Base-by-base conservation (phyloP, 2,329 filamentous ascomycete species). In the Geosmithia morbida region DNA sequence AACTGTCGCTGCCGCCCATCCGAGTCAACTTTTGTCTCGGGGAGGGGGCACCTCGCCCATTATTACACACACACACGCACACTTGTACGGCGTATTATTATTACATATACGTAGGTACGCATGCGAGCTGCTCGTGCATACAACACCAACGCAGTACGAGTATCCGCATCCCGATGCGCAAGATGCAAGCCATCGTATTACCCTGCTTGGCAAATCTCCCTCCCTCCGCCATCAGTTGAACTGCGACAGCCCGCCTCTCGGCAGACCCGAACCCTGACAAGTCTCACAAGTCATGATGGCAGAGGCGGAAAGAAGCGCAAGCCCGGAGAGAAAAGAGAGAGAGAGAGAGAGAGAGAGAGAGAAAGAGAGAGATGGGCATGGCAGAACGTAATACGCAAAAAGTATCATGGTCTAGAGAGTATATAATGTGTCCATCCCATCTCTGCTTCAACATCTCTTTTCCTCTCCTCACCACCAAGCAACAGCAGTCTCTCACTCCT, bases 381-480 rank as follows among this genome's bases (percentile, higher is more conserved):
- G 11, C 22, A 26, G 11, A 11, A 37, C 37, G 30, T 22, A 19
- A 45, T 45, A 7, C 19, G 7, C 19, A 29, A 2, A 26, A 16
- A n/a, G 26, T 18, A n/a, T 30, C 19, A 43, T 26, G n/a, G 41
- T 29, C 18, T 45, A 41, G n/a, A 29, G 43, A 17, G 13, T 17
- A 7, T 18, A 39, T 14, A 26, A 20, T 49, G 45, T 47, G 47
- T 51, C 37, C 33, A 43, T 45, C 45, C 47, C 30, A 29, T 46
- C 41, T 22, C 41, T 22, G 4, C 19, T 22, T 26, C 19, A 42
- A 42, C n/a, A 40, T 4, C 11, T 18, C 14, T 5, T 11, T 17
- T 17, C 5, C 41, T 43, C 17, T 43, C 14, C 22, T 26, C 22
- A 26, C 22, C 22, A 26, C 8, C 22, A 26, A 26, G 22, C 22